Evolutionary conservation across 1,139 yeast genomes (phyloP), one percentile per base, ranked within the genome.

Genomic region (Kodamaea arcana): DNA sequence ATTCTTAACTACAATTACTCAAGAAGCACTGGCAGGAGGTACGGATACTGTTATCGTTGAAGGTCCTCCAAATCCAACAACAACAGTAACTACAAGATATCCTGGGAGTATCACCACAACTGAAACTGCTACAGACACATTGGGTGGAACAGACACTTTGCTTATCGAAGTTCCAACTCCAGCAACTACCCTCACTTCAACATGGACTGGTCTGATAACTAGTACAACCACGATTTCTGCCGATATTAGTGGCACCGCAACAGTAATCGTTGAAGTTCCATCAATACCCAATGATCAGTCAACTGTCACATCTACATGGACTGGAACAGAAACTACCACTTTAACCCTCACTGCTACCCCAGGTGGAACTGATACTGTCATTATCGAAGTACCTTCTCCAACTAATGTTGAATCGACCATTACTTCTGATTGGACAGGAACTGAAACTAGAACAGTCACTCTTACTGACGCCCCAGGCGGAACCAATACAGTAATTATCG

Each of bases 341-440:
- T 8, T 12, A 5, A 24, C 26, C 14, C 6, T 8, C 12, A 24
- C 26, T 24, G 26, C 14, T 12, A 24, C 26, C 6, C 26, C 26
- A 24, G 26, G 26, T n/a, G 26, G 26, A 8, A 24, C 26, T 24
- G 26, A 24, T 12, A 24, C 26, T 12, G 26, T 24, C 6, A n/a
- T 24, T n/a, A 12, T 24, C 26, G 26, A 24, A 24, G 26, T 24
- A 6, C 26, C 26, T 8, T 11, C 26, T 6, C 7, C 12, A 5
- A n/a, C 26, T 11, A 24, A 24, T 12, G 7, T 12, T 8, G 12
- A 24, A 24, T 8, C 26, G 7, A 24, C 26, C 11, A 12, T 11
- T 7, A 24, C 26, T 11, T 24, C 26, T n/a, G 11, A 7, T 24
- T 24, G 26, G 26, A 24, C 26, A 8, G 26, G 26, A 5, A 8